phyloP scores from a whole-genome alignment of 257 asterid genomes.

The Nicotiana tabacum region DNA sequence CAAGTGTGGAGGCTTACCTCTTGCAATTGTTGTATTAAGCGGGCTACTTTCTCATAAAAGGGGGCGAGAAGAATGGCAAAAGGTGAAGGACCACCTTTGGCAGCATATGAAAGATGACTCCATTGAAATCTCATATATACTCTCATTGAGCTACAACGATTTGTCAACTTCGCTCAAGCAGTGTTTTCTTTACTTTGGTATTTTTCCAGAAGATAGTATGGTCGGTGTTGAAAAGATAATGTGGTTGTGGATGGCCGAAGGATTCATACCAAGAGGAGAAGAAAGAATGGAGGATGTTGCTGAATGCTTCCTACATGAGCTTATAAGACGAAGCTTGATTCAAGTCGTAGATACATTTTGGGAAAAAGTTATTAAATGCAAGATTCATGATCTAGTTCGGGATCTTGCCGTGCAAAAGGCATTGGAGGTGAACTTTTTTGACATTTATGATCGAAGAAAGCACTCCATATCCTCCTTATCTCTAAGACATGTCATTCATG shows the following conservation, averaged over 20 bases:
- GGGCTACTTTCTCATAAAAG: not conserved
- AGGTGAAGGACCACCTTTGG: not conserved
- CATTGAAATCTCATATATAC: not conserved
- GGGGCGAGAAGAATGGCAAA: not conserved
- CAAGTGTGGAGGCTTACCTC: not conserved
- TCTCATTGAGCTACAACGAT: not conserved
- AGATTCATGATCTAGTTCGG: not conserved
- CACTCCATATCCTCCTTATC: not conserved
- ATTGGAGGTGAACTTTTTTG: not conserved
- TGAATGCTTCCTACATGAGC: not conserved
- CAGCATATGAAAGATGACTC: not conserved
- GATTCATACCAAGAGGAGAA: not conserved
- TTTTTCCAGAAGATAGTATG: not conserved
- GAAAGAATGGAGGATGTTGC: not conserved
- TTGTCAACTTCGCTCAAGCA: not conserved
- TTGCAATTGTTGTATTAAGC: not conserved
- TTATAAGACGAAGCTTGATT: not conserved
- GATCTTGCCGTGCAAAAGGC: not conserved
- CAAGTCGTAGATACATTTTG: not conserved
- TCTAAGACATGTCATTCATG: not conserved
- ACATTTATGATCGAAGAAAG: not conserved
- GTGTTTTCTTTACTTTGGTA: not conserved
- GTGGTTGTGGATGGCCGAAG: not conserved
- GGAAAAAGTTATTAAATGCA: not conserved
- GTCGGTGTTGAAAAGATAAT: not conserved